Percentiles rank a stretch among this genome's conserved stretches.
phyloP scores from a whole-genome alignment of 306 rosid genomes.

The Pterocarpus macrocarpus region DNA sequence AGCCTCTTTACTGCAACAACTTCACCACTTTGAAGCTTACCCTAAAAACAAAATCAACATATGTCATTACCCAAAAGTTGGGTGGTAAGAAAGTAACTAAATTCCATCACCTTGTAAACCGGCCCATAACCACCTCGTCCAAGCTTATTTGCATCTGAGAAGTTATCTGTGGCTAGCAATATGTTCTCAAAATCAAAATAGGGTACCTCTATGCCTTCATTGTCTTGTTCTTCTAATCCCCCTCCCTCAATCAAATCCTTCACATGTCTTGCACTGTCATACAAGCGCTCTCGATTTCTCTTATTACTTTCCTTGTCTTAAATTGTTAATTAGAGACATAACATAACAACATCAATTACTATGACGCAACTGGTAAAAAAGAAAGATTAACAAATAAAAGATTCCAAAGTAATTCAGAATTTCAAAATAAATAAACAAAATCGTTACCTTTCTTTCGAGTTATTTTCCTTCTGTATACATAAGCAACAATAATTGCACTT shows the following conservation, averaged over 20 bases:
- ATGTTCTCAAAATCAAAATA: conserved; percentile 40
- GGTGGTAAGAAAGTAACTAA: not conserved
- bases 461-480: conserved; percentile 8
- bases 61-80: not conserved
- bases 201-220: conserved; percentile 50
- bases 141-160: conserved; percentile 54
- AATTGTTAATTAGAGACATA: not conserved
- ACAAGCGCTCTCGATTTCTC: not conserved
- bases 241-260: conserved; percentile 32
- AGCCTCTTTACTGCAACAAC: conserved; percentile 55
- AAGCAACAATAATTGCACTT: not conserved
- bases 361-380: not conserved
- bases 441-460: conserved; percentile 31
- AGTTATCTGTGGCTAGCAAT: conserved; percentile 49
- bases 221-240: conserved; percentile 45
- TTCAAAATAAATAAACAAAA: not conserved
- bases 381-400: not conserved
- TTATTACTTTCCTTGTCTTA: conserved; percentile 17
- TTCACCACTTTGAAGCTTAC: conserved; percentile 34
- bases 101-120: conserved; percentile 51
- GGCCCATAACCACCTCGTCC: conserved; percentile 68
- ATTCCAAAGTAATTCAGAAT: not conserved
- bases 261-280: conserved; percentile 15
- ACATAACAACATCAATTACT: too few relatives aligned
- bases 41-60: conserved; percentile 34